Evolutionary conservation across 2,329 filamentous ascomycete genomes (phyloP), one percentile per base, ranked within the genome.

Genomic region (Venturia effusa): DNA sequence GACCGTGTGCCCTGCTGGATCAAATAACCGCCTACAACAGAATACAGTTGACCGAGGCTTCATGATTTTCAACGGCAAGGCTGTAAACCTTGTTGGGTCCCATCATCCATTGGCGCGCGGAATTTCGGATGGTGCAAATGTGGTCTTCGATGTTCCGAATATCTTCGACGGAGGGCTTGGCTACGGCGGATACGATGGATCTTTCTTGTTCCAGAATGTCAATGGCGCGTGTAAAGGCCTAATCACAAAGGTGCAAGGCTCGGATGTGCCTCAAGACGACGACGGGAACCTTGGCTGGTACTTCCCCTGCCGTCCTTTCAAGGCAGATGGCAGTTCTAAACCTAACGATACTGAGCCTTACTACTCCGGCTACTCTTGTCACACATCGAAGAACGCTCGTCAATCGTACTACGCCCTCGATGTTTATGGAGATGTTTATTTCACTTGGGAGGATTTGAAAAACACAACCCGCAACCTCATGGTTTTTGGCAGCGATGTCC

Each of bases 191-290:
- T 84, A 89, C 75, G 95, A 99, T 73, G 93, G 90, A 65, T 97
- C 92, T 72, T 99, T 99, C 74, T 78, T 99, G 71, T 99, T 99
- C 77, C 94, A 99, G 74, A 96, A 97, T 68, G 94, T 99, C 74
- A 99, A 99, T 70, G 95, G 94, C 59, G 89, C 89, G 67, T 99
- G 94, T 83, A 99, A 97, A 78, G 89, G 83, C 11, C 77, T 97
- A 64, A 96, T 99, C 72, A 96, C 85, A 0, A 76, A 81, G 8
- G 84, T 88, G 0, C 73, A 82, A 1, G 80, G 80, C 64, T 95
- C 92, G 0, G 88, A 91, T 69, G 86, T 99, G 10, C 91, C 92
- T 1, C 89, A 88, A 6, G 87, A 96, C 72, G 76, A 75, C 32
- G 77, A 87, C 62, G 85, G 84, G 7, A 86, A 96, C 64, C 78